Percentiles rank a stretch among this genome's conserved stretches.
Conservation (phyloP, 345 rosid species). For the Eucalyptus fibrosa region DNA sequence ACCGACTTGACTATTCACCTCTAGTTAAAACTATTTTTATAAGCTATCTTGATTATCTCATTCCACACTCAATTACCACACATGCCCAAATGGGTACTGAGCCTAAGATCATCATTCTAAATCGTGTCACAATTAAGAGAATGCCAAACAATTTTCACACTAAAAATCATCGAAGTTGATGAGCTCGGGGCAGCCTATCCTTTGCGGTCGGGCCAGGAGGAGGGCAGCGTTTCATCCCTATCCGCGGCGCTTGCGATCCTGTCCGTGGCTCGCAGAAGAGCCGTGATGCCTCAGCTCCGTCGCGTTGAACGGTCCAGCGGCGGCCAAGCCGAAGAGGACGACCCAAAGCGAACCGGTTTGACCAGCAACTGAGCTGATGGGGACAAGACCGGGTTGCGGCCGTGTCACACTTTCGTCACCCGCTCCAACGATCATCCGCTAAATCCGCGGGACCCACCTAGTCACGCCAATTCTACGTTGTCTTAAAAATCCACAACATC, state of each 20-base stretch:
- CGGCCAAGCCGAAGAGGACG: no score
- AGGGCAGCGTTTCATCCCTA: not conserved
- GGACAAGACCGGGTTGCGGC: not conserved
- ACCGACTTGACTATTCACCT: rapidly evolving
- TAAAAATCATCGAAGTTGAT: not conserved
- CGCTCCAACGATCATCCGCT: not conserved
- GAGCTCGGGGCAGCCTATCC: rapidly evolving
- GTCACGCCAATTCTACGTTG: not conserved
- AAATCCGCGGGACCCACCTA: not conserved
- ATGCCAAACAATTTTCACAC: not conserved
- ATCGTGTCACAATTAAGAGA: not conserved
- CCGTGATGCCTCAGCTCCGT: not conserved
- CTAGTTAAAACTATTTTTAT: no score
- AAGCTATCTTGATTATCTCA: not conserved
- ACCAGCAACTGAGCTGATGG: not conserved
- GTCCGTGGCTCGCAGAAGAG: not conserved
- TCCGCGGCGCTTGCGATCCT: not conserved
- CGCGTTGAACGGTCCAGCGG: not conserved
- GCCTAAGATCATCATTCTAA: not conserved
- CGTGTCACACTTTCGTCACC: not conserved
- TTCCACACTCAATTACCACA: no score
- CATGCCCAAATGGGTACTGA: rapidly evolving
- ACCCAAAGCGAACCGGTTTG: not conserved
- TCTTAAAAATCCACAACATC: not conserved
- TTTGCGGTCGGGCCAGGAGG: not conserved